phyloP scores from a whole-genome alignment of 345 rosid species.

The Toxicodendron radicans region DNA sequence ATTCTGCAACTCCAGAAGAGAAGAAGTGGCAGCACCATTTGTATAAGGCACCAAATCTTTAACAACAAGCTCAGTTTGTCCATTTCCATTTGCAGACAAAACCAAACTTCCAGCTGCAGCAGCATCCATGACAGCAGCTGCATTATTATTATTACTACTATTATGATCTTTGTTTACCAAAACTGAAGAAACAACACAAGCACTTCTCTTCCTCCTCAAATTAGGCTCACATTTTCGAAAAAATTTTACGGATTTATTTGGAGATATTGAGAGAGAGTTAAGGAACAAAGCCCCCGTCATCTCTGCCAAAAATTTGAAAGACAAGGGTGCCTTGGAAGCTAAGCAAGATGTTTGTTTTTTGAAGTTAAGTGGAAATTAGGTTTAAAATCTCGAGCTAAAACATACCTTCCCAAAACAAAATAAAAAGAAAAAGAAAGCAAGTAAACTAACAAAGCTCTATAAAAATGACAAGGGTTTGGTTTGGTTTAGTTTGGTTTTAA shows the following conservation, averaged over 20 bases:
- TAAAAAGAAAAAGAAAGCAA: slow-evolving; percentile 22
- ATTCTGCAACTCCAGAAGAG: slow-evolving; percentile 56
- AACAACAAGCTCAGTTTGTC: slow-evolving; percentile 45
- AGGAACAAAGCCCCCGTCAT: slow-evolving; percentile 83
- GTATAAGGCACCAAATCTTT: slow-evolving; percentile 54
- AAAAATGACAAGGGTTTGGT: slow-evolving; percentile 39
- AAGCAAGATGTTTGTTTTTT: background rate
- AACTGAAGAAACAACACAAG: slow-evolving; percentile 30
- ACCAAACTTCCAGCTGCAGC: slow-evolving; percentile 41
- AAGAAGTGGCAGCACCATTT: slow-evolving; percentile 32
- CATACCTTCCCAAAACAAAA: slow-evolving; percentile 22
- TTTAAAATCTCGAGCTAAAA: slow-evolving; percentile 36
- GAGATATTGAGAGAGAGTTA: slow-evolving; percentile 42
- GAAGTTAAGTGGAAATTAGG: slow-evolving; percentile 51
- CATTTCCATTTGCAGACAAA: slow-evolving; percentile 54
- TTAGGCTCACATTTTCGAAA: slow-evolving; percentile 26
- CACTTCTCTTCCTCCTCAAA: slow-evolving; percentile 30
- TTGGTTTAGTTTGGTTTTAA: slow-evolving; percentile 49
- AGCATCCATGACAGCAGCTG: slow-evolving; percentile 47
- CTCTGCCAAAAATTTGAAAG: slow-evolving; percentile 27
- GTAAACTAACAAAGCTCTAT: slow-evolving; percentile 50
- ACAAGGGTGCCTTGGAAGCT: slow-evolving; percentile 13
- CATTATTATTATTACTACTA: background rate
- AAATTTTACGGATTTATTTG: slow-evolving; percentile 26
- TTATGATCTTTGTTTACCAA: slow-evolving; percentile 38